These are phyloP conservation scores for Fonsecaea multimorphosa DNA, from an alignment of 2,329 filamentous ascomycete genomes.

Conservation along the genomic window DNA sequence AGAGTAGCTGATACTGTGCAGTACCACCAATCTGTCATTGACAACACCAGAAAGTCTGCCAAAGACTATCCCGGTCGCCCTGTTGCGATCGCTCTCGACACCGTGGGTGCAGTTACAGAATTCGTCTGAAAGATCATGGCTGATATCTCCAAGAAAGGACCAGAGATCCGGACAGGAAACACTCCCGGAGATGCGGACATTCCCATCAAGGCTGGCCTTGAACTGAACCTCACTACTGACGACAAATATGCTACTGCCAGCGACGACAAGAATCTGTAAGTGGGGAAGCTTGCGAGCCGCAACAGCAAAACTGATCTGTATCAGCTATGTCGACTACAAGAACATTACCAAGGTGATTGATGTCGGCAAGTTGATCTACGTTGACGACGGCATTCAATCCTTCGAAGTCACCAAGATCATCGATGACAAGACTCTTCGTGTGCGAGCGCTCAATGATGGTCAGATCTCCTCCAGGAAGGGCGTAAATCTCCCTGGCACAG, in stretches of 20 bases:
- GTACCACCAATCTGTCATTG: conserved; percentile 98
- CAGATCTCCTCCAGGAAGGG: conserved; percentile 99
- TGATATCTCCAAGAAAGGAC: conserved; percentile 65
- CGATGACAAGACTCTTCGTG: conserved; percentile 87
- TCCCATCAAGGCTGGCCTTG: conserved; percentile 79
- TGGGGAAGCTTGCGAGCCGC: conserved; percentile 26
- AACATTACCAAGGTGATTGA: conserved; percentile 99
- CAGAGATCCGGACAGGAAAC: conserved; percentile 85
- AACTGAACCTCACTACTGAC: conserved; percentile 97
- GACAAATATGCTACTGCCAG: conserved; percentile 84
- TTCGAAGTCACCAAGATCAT: conserved; percentile 90
- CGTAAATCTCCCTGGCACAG: conserved; percentile 98
- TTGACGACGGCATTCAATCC: conserved; percentile 96
- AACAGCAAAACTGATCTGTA: conserved; percentile 3
- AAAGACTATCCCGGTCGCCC: conserved; percentile 78
- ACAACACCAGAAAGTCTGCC: conserved; percentile 90
- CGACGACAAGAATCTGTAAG: conserved; percentile 92
- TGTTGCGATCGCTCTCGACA: conserved; percentile 90
- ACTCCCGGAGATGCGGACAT: conserved; percentile 73
- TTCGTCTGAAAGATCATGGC: not conserved
- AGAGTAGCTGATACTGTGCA: conserved; percentile 46
- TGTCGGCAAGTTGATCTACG: conserved; percentile 90
- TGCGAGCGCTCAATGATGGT: conserved; percentile 92
- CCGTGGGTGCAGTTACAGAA: conserved; percentile 57
- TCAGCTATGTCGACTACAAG: conserved; percentile 96